Conservation (phyloP, 73 alveolate species). For the Blepharisma stoltei region DNA sequence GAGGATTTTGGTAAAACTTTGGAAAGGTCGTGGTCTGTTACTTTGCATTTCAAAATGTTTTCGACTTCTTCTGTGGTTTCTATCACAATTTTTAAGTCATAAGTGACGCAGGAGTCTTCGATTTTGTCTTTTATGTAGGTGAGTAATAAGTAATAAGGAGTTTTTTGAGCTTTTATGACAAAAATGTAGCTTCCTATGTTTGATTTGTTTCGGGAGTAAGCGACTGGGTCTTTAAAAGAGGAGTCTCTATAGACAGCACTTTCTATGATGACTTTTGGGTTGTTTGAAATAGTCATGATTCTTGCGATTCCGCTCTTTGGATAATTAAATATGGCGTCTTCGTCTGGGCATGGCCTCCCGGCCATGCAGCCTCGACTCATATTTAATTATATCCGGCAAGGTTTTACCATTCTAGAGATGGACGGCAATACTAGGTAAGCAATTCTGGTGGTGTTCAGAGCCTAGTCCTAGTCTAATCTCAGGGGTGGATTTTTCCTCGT, state of each 20-base stretch:
- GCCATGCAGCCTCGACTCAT: no score
- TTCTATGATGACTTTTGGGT: no score
- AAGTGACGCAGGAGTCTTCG: not conserved
- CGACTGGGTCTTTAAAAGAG: not conserved
- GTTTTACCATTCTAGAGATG: no score
- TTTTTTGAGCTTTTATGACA: not conserved
- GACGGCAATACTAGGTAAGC: no score
- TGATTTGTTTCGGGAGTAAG: not conserved
- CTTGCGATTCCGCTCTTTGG: no score
- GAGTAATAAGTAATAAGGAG: slow-evolving; percentile 5
- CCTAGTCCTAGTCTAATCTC: no score
- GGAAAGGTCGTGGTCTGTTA: not conserved
- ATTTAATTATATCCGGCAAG: no score
- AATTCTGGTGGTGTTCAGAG: no score
- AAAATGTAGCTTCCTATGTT: slow-evolving; percentile 2
- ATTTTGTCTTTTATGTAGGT: not conserved
- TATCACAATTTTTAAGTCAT: slow-evolving; percentile 10
- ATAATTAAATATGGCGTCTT: no score
- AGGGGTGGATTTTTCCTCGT: no score
- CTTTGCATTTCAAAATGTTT: not conserved
- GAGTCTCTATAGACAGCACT: not conserved
- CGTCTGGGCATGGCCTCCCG: no score
- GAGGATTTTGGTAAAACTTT: not conserved
- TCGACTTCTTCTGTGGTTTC: not conserved
- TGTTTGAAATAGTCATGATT: no score